Evolutionary conservation across 2,329 filamentous ascomycete genomes (phyloP).

Genomic region (Fusarium liriodendri): DNA sequence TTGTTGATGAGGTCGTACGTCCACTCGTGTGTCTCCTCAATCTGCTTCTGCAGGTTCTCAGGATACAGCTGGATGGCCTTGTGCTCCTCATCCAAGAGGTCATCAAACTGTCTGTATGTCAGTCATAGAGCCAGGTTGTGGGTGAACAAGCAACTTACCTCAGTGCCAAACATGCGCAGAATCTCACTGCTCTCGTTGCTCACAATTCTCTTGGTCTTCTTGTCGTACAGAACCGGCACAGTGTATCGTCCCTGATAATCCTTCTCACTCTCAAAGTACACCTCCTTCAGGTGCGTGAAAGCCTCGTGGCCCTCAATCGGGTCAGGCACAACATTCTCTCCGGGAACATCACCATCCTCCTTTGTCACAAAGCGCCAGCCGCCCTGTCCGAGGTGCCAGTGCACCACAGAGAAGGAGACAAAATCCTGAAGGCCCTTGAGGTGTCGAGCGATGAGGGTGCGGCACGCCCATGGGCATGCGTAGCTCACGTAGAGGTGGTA

Average conservation of each 20-base stretch:
- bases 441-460: conserved; percentile 86
- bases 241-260: conserved; percentile 85
- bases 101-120: conserved; percentile 71
- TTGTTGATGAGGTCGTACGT: conserved; percentile 81
- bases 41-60: conserved; percentile 68
- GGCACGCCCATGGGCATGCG: conserved; percentile 93
- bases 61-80: conserved; percentile 76
- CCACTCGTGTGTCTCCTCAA: conserved; percentile 85
- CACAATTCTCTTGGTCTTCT: conserved; percentile 79
- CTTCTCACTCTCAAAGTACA: conserved; percentile 82
- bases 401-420: conserved; percentile 83
- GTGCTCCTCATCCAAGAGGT: conserved; percentile 70
- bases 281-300: conserved; percentile 76
- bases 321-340: conserved; percentile 73
- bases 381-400: conserved; percentile 83
- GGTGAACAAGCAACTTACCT: conserved; percentile 58
- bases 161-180: conserved; percentile 86
- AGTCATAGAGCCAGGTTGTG: background rate
- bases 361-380: conserved; percentile 86
- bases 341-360: conserved; percentile 66
- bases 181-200: conserved; percentile 95
- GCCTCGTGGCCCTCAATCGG: conserved; percentile 77
- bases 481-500: conserved; percentile 98
- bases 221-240: conserved; percentile 88
- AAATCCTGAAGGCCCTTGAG: conserved; percentile 93